These are phyloP conservation scores for Fusarium sp. DNA, from an alignment of 2,329 filamentous ascomycete species.

Conservation along the genomic window DNA sequence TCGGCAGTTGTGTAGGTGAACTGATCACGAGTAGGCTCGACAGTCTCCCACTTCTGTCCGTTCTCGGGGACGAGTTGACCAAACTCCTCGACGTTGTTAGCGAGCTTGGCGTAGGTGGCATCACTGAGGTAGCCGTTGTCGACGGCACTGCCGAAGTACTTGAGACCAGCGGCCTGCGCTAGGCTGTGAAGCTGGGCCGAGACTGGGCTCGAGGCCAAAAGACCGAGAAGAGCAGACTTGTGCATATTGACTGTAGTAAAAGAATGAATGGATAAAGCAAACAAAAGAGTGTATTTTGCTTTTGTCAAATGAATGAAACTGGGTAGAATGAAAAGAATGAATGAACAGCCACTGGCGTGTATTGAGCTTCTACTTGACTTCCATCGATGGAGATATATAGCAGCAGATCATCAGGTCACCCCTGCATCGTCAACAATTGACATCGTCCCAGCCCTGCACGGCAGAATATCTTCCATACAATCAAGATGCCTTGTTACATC, in stretches of 20 bases:
- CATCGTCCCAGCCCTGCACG: constrained; percentile 23
- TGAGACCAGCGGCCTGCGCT: constrained; percentile 65
- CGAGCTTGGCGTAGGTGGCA: constrained; percentile 64
- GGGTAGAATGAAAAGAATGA: constrained; percentile 6
- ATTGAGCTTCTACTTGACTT: not conserved
- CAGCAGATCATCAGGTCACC: not conserved
- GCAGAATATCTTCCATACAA: constrained; percentile 42
- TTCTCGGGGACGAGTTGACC: constrained; percentile 74
- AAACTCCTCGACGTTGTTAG: constrained; percentile 68
- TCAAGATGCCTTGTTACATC: constrained; percentile 30
- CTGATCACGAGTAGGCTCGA: constrained; percentile 65
- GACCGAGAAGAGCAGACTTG: constrained; percentile 40
- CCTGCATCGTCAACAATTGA: not conserved
- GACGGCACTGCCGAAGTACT: constrained; percentile 74
- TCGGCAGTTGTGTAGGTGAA: constrained; percentile 72
- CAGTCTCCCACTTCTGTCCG: constrained; percentile 72
- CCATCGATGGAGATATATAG: constrained; percentile 30
- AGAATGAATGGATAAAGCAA: constrained; percentile 27
- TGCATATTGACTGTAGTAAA: constrained; percentile 31
- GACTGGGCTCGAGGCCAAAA: constrained; percentile 44
- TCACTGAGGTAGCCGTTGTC: constrained; percentile 69
- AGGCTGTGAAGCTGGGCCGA: constrained; percentile 61
- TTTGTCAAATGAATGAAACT: constrained; percentile 11
- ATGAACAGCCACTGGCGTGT: constrained; percentile 23
- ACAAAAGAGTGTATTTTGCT: constrained; percentile 20